Base-by-base conservation (phyloP, 768 basidiomycete genomes). In the Collybia sordida region DNA sequence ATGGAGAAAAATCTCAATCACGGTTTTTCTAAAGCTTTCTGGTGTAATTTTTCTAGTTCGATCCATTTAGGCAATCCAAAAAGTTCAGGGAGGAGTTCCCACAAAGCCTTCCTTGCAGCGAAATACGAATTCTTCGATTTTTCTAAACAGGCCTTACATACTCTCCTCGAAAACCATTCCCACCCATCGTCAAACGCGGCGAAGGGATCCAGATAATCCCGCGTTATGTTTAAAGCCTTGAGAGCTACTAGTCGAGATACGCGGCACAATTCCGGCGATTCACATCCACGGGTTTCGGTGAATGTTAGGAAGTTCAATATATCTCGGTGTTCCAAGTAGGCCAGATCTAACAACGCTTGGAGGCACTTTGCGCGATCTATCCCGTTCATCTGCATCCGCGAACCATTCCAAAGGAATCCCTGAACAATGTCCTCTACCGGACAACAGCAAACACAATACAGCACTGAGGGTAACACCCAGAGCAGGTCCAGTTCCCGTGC, bases 351-450 rank as follows among this genome's bases (percentile, higher is more conserved):
- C 9, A 50, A 25, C 5, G 50, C 54, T 22, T 34, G 38, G 41
- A 52, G 43, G 15, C 54, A 55, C 18, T 37, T 38, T 14, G 38
- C 24, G 22, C 42, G 37, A 27, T 51, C 46, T 3, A 15, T 25
- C 12, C 35, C 24, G 21, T 43, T 5, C 18, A 51, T 43, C 17
- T 47, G 28, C 12, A 34, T 43, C 18, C 24, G 19, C 23, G 54
- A 61, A n/a, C 52, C 60, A 15, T 48, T 47, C 64, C 69, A 72
- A 2, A 53, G 46, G 6, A 66, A 61, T 21, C 64, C 59, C 40
- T 73, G 70, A n/a, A 72, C 60, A 2, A 68, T 69, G 50, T 71
- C 69, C 40, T 62, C 61, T 36, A 72, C 58, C 7, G 70, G 66
- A 50, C 69, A 66, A 51, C 63, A 69, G 57, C 64, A 64, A 23